A percentile compares a stretch with the other conserved stretches of the same genome.
Evolutionary conservation across 75 land plant species (phyloP).

Genomic region (Pinus albicaulis): DNA sequence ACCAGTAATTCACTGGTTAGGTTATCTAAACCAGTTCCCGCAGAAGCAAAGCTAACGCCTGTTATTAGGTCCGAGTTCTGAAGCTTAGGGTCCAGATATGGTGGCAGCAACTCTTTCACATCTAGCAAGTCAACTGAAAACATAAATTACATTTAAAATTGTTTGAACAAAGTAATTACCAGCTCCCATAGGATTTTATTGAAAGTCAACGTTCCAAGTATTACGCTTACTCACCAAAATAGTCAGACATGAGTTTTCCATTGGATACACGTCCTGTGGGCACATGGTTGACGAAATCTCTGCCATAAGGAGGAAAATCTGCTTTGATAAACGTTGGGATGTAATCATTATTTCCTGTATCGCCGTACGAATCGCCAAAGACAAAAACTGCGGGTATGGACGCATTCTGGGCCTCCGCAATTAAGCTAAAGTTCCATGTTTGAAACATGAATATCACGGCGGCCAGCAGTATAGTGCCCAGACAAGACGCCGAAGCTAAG

Average conservation of each 20-base stretch:
- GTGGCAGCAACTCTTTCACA: background rate
- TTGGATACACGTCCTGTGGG: conserved; percentile 27
- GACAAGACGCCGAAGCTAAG: too few relatives aligned
- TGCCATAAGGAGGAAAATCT: conserved; percentile 27
- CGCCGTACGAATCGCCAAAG: conserved; percentile 30
- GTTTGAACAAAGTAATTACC: too few relatives aligned
- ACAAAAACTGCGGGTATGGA: conserved; percentile 6
- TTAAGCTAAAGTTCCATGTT: background rate
- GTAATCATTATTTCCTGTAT: conserved; percentile 26
- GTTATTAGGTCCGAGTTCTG: background rate
- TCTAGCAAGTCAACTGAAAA: background rate
- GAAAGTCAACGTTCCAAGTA: too few relatives aligned
- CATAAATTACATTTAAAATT: too few relatives aligned
- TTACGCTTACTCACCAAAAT: conserved; percentile 10
- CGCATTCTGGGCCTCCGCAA: background rate
- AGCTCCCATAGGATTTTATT: too few relatives aligned
- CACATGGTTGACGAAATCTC: conserved; percentile 18
- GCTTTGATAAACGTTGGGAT: conserved; percentile 6
- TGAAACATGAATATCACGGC: too few relatives aligned
- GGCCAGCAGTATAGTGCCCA: too few relatives aligned
- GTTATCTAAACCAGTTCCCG: background rate
- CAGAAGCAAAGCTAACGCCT: conserved; percentile 1
- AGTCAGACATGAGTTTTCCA: conserved; percentile 23
- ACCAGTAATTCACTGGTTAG: background rate
- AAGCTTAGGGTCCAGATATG: background rate